Conservation (phyloP, 176 grass and related monocot species). For the Rhynchospora pubera region DNA sequence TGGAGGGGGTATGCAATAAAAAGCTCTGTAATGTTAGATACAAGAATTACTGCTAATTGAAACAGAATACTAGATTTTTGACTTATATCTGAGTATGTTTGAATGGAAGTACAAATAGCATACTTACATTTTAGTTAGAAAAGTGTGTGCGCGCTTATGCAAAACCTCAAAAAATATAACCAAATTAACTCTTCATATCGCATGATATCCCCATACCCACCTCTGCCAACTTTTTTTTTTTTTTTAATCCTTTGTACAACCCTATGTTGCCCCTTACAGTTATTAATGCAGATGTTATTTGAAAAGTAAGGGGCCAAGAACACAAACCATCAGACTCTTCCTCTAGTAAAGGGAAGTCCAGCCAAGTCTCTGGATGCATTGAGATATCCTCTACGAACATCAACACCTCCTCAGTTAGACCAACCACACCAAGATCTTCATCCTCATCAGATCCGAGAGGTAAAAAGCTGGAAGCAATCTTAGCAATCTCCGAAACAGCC, state of each 20-base stretch:
- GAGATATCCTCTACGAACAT: constrained; percentile 71
- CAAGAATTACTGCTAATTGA: neutral
- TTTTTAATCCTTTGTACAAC: neutral
- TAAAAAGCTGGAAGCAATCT: constrained; percentile 65
- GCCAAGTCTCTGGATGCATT: constrained; percentile 75
- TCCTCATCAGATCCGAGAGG: constrained; percentile 40
- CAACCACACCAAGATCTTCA: constrained; percentile 1
- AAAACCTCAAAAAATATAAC: neutral
- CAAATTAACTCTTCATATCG: neutral
- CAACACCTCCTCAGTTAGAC: constrained; percentile 65
- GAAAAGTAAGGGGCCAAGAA: constrained; percentile 10
- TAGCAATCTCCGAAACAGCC: constrained; percentile 78
- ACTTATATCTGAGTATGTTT: neutral
- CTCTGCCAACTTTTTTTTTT: neutral
- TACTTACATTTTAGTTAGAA: neutral
- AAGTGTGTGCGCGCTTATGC: neutral
- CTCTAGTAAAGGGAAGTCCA: constrained; percentile 68
- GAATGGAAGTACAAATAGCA: neutral
- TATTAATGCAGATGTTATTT: neutral
- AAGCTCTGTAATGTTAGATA: neutral
- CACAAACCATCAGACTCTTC: constrained; percentile 51
- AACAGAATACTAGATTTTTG: neutral
- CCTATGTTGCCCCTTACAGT: neutral
- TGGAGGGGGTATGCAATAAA: neutral
- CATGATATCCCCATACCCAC: neutral